Evolutionary conservation across 2,329 filamentous ascomycete species (phyloP).

Genomic region (Cyphellophora europaea): DNA sequence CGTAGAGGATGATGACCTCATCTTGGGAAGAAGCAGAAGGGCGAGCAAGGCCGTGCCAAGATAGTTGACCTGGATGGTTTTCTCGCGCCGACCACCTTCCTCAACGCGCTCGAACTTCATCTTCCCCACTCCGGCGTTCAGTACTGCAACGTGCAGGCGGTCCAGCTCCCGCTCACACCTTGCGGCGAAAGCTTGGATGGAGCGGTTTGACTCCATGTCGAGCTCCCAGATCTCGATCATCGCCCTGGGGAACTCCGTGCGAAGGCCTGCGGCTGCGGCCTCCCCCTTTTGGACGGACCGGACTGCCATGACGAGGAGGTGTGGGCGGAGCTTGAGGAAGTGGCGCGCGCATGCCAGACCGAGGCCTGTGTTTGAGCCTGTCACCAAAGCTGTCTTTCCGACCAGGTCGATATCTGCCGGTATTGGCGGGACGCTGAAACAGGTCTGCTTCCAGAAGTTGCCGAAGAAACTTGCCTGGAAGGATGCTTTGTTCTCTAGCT

Average conservation of each 20-base stretch:
- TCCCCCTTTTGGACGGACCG: too few species aligned
- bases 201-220: not conserved
- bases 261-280: not conserved
- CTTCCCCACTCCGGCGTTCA: not conserved
- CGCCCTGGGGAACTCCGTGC: not conserved
- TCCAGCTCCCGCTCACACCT: not conserved
- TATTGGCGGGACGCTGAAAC: too few species aligned
- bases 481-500: too few species aligned
- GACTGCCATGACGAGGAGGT: too few species aligned
- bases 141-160: not conserved
- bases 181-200: not conserved
- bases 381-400: too few species aligned
- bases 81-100: conserved; percentile 29
- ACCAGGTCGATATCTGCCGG: too few species aligned
- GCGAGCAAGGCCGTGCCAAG: conserved; percentile 18
- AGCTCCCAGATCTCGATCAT: not conserved
- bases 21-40: conserved; percentile 21
- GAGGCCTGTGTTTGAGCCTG: too few species aligned
- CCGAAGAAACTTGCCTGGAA: too few species aligned
- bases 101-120: conserved; percentile 1
- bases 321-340: too few species aligned
- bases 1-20: conserved; percentile 18
- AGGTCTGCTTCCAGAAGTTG: too few species aligned
- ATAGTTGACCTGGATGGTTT: conserved; percentile 29
- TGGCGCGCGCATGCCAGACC: too few species aligned